A percentile compares a stretch with the other conserved stretches of the same genome.
Conservation (phyloP, 1,139 yeast genomes). For the Zygosaccharomyces pseudobailii region DNA sequence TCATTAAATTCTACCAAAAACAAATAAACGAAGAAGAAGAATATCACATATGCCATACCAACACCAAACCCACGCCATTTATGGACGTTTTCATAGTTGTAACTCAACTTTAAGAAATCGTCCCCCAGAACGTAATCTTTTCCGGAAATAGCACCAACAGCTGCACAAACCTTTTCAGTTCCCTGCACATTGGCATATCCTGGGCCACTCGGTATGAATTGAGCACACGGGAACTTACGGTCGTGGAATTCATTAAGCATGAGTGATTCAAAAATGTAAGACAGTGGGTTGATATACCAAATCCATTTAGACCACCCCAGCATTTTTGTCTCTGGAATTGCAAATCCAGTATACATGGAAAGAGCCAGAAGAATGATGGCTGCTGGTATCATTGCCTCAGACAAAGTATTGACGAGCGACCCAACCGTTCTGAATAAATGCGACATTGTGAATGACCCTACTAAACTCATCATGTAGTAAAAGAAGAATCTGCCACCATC, state of each 20-base stretch:
- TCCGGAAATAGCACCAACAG: slow-evolving; percentile 39
- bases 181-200: slow-evolving; percentile 38
- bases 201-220: slow-evolving; percentile 28
- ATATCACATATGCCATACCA: slow-evolving; percentile 47
- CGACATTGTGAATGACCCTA: slow-evolving; percentile 52
- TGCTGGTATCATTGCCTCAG: slow-evolving; percentile 62
- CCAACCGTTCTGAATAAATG: slow-evolving; percentile 61
- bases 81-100: slow-evolving; percentile 45
- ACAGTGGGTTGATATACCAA: slow-evolving; percentile 57
- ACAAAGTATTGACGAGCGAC: slow-evolving; percentile 46
- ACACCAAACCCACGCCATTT: slow-evolving; percentile 76
- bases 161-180: slow-evolving; percentile 42
- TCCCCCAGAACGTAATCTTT: slow-evolving; percentile 39
- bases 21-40: slow-evolving; percentile 54
- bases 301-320: slow-evolving; percentile 69
- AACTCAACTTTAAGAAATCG: slow-evolving; percentile 34
- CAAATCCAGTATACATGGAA: slow-evolving; percentile 61
- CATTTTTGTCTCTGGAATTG: slow-evolving; percentile 55
- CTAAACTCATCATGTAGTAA: slow-evolving; percentile 45
- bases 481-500: slow-evolving; percentile 57
- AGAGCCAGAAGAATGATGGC: slow-evolving; percentile 49
- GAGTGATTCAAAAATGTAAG: slow-evolving; percentile 55
- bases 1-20: slow-evolving; percentile 52
- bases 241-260: slow-evolving; percentile 55
- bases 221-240: slow-evolving; percentile 41